These are phyloP conservation scores for Malbranchea zuffiana DNA, from an alignment of 2,329 filamentous ascomycete genomes.

Conservation along the genomic window DNA sequence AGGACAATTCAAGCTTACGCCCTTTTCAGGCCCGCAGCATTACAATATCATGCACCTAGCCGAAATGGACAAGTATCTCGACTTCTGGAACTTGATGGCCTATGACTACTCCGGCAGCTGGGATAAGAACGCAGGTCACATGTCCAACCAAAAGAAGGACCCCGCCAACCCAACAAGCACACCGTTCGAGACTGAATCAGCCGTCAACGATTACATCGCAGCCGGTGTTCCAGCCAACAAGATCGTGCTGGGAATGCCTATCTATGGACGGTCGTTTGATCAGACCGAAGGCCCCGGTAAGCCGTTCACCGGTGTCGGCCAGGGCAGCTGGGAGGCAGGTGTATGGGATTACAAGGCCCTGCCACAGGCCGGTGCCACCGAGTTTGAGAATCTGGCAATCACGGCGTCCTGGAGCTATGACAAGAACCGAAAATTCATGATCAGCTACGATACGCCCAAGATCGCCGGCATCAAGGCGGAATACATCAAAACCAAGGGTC, in stretches of 20 bases:
- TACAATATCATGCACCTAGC: conserved; percentile 35
- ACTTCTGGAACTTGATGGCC: conserved; percentile 57
- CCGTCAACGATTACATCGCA: conserved; percentile 58
- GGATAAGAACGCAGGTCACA: conserved; percentile 62
- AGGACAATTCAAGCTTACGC: background rate
- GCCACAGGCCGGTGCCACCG: conserved; percentile 54
- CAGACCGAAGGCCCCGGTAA: conserved; percentile 64
- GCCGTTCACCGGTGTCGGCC: conserved; percentile 59
- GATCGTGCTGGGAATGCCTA: conserved; percentile 79
- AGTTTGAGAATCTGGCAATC: conserved; percentile 48
- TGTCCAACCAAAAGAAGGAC: conserved; percentile 64
- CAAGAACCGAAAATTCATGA: conserved; percentile 46
- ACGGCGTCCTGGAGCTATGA: conserved; percentile 68
- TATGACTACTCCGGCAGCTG: conserved; percentile 83
- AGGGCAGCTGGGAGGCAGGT: conserved; percentile 73
- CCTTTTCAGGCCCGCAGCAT: conserved; percentile 30
- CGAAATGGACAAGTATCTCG: conserved; percentile 38
- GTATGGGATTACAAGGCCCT: conserved; percentile 84
- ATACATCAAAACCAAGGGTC: conserved; percentile 54
- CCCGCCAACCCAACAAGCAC: conserved; percentile 50
- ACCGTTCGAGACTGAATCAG: conserved; percentile 64
- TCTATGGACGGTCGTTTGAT: conserved; percentile 80
- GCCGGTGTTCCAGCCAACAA: conserved; percentile 57
- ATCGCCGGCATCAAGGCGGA: conserved; percentile 59
- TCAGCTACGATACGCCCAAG: conserved; percentile 63